phyloP scores from a whole-genome alignment of 2,329 filamentous ascomycete genomes.

The Acrodontium crateriforme region DNA sequence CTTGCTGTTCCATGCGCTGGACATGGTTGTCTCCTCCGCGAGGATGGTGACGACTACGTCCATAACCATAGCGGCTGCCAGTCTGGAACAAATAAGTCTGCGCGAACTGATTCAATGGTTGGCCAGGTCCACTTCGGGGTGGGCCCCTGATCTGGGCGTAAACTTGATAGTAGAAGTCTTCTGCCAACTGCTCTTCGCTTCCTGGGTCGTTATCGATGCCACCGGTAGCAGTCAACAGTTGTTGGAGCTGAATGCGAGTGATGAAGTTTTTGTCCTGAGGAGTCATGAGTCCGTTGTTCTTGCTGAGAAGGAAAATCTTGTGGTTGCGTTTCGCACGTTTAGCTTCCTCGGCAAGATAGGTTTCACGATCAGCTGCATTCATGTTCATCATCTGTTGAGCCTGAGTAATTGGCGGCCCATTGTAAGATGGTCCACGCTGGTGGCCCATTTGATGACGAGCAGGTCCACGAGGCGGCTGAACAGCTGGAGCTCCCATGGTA shows the following conservation, averaged over 20 bases:
- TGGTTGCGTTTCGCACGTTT: slow-evolving; percentile 94
- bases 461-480: slow-evolving; percentile 24
- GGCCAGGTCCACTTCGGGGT: slow-evolving; percentile 78
- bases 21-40: slow-evolving; percentile 90
- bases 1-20: slow-evolving; percentile 98
- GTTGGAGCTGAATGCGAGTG: slow-evolving; percentile 91
- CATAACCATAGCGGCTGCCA: slow-evolving; percentile 63
- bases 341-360: slow-evolving; percentile 79
- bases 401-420: slow-evolving; percentile 44
- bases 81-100: slow-evolving; percentile 97
- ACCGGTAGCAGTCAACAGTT: slow-evolving; percentile 83
- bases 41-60: slow-evolving; percentile 52
- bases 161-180: slow-evolving; percentile 98
- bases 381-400: slow-evolving; percentile 63
- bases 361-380: slow-evolving; percentile 69
- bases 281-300: slow-evolving; percentile 95
- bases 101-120: slow-evolving; percentile 89
- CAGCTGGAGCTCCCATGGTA: slow-evolving; percentile 12
- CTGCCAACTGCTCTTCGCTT: slow-evolving; percentile 65
- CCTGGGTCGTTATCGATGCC: slow-evolving; percentile 62
- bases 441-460: slow-evolving; percentile 18
- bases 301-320: slow-evolving; percentile 87
- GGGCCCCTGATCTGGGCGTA: slow-evolving; percentile 87
- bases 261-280: slow-evolving; percentile 99
- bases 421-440: slow-evolving; percentile 35